Evolutionary conservation across 2,329 filamentous ascomycete genomes (phyloP), one percentile per base, ranked within the genome.

Genomic region (Diplodia seriata): DNA sequence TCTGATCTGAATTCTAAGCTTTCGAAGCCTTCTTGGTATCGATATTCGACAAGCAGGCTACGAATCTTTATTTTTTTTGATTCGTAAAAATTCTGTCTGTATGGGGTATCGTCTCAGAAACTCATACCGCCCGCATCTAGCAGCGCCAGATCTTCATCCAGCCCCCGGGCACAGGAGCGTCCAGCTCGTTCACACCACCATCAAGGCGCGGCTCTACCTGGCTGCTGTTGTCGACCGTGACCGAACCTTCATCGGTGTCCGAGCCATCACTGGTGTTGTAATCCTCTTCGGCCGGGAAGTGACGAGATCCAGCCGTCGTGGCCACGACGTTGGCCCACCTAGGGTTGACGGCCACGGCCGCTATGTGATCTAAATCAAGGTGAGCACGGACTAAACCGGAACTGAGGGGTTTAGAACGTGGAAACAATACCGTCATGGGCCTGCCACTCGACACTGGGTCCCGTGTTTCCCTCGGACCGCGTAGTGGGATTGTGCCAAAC

Each of bases 401-500:
- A 36, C 8, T 31, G 8, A 54, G 38, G 15, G 2, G 36, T 3
- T 15, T 4, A n/a, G 9, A 20, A 20, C 12, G 2, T 9, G 26
- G 50, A 11, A 18, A n/a, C 61, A 47, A 11, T 54, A 67, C 65
- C 47, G 6, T 67, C 65, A 23, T 67, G 65, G 3, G 65, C 65
- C 3, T 61, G 31, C 65, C 65, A 67, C 47, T 61, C 55, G 8
- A 43, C 2, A 14, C 31, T 36, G 9, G 43, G 55, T 15, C 43
- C 15, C 18, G 53, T 43, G 15, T 7, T 1, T 8, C 15, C 38
- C 20, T 54, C 62, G 11, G 20, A 15, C n/a, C 47, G 43, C 4
- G 18, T 7, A 3, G 71, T 74, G 43, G 78, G 74, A 71, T 77
- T 74, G 20, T 68, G 70, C 78, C 78, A 80, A 8, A 79, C 77